Evolutionary conservation across 371 early-diverging fungal species (phyloP), one percentile per base, ranked within the genome.

Genomic region (Mortierella sp.): DNA sequence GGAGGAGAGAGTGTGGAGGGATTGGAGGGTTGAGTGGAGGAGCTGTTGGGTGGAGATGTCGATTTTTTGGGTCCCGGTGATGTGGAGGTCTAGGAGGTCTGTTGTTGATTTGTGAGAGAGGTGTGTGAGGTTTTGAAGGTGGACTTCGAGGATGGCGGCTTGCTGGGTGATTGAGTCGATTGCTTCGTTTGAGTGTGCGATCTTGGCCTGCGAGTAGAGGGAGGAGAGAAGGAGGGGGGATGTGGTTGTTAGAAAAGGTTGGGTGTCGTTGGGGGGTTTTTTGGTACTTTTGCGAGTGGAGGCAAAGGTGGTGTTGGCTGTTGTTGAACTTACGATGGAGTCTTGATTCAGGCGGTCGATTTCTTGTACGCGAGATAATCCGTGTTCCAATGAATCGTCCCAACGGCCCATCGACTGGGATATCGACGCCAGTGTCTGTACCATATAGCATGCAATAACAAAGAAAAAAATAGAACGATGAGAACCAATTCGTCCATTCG

Each of bases 301-400:
- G 48, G 16, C 11, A 46, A 46, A 14, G 48, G 3, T 14, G 56
- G 1, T 7, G 27, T 11, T 46, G 48, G 12, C 4, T 11, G 12
- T 11, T 46, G 14, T 14, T 35, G 44, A 51, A 63, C 35, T 32
- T 72, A 73, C 73, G 74, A 72, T 71, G 8, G 71, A 29, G 38
- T 70, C 76, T 11, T 76, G 35, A 38, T 38, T 56, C 32, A 70
- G 71, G 16, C 16, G 56, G 63, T 80, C 56, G 1, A 80, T 46
- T 43, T 75, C 75, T 12, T 79, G 60, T 32, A 71, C 29, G 3
- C 54, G 80, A 4, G 49, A 51, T 1, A 79, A 12, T 2, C 75
- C 58, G 4, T 29, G 12, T 5, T 56, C 10, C 35, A 79, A 54
- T 6, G 58, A 58, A 5, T 70, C 58, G 11, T 73, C 49, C 81